Evolutionary conservation across 768 basidiomycete species (phyloP), one percentile per base, ranked within the genome.

Genomic region (Pisolithus sp.): DNA sequence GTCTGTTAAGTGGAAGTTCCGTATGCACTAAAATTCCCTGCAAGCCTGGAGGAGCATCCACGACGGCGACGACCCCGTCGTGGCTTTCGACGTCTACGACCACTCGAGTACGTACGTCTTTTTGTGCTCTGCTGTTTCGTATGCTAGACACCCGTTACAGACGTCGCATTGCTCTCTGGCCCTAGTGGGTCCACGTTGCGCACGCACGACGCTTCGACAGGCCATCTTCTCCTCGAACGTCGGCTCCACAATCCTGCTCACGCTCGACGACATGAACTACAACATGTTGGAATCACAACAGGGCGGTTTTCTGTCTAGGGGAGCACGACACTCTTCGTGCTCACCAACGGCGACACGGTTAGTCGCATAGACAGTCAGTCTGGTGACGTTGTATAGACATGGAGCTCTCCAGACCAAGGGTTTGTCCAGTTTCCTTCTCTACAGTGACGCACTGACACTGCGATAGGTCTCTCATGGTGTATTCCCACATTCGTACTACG

Each of bases 11-110:
- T 17, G 2, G 12, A 44, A 5, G 43, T 26, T 21, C 18, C 15
- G 21, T 2, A 13, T 20, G 7, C 13, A 47, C 52, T 43, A n/a
- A 44, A 31, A n/a, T 30, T 48, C 50, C 46, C 54, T 38, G 24
- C 23, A 46, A 91, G 90, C 74, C 18, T 96, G 93, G 93, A 77
- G 93, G 67, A 79, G 88, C 67, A 67, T 86, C 50, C 85, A 84
- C 57, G 84, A 86, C n/a, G 61, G 75, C 2, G 74, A 77, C 26
- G 93, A 96, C 58, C 71, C 73, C 38, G 79, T 94, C 52, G 65
- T 80, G 21, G 79, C 74, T 17, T 91, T 85, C 63, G 78, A 80
- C 59, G 74, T 72, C 37, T 69, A 80, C 52, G 73, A 73, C 20
- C 73, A 73, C 18, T 69, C 82, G 53, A 67, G 89, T 92, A 57